Conservation (phyloP, 2,329 filamentous ascomycete species). For the Sarocladium brachiariae region DNA sequence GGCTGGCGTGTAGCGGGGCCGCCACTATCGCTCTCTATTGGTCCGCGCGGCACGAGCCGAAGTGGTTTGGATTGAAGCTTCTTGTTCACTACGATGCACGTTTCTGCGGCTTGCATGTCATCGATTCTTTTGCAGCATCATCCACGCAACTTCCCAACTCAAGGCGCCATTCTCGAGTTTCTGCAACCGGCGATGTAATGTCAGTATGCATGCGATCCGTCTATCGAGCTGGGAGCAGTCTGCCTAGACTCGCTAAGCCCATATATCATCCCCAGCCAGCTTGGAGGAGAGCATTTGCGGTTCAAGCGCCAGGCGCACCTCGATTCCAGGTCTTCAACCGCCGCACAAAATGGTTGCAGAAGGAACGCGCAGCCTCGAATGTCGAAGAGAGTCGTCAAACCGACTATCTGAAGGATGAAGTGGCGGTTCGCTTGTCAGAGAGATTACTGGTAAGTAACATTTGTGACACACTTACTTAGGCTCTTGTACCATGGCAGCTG, state of each 20-base stretch:
- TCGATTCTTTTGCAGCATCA: background rate
- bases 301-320: conserved; percentile 69
- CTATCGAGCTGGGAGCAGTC: conserved; percentile 19
- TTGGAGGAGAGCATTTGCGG: conserved; percentile 58
- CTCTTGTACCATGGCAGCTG: background rate
- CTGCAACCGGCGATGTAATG: conserved; percentile 21
- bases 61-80: conserved; percentile 3
- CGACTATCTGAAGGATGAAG: conserved; percentile 91
- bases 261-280: conserved; percentile 10
- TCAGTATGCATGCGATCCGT: conserved; percentile 20
- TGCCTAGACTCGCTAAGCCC: conserved; percentile 16
- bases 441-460: conserved; percentile 66
- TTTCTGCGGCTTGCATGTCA: background rate
- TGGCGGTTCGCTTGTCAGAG: conserved; percentile 77
- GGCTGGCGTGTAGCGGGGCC: conserved; percentile 6
- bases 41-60: conserved; percentile 4
- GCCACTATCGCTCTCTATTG: background rate
- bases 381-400: conserved; percentile 67
- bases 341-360: conserved; percentile 81
- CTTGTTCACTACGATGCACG: no score
- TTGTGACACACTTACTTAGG: conserved; percentile 1
- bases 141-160: background rate
- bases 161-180: background rate
- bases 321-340: conserved; percentile 88
- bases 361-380: conserved; percentile 72